phyloP scores from a whole-genome alignment of 495 filamentous ascomycete genomes.

The Lophiotrema nucula region DNA sequence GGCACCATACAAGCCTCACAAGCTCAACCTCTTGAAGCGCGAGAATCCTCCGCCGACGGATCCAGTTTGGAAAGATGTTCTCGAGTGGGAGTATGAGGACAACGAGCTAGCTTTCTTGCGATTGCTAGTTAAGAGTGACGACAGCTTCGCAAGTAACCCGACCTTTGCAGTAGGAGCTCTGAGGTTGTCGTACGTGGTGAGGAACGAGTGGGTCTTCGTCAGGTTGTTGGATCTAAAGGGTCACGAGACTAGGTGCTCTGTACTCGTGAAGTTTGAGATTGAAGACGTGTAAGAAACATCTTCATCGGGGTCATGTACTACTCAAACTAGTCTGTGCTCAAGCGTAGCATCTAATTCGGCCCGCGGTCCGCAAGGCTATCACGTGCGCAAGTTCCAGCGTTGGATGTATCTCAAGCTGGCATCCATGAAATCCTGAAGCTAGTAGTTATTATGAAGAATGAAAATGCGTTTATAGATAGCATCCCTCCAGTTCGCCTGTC shows the following conservation, averaged over 20 bases:
- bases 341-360: too few species aligned
- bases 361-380: too few species aligned
- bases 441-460: too few species aligned
- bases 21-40: conserved; percentile 42
- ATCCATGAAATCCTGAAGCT: too few species aligned
- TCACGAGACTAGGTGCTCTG: conserved; percentile 50
- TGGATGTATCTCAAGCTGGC: too few species aligned
- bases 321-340: too few species aligned
- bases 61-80: conserved; percentile 52
- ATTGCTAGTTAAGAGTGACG: conserved; percentile 55
- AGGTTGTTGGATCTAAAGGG: conserved; percentile 55
- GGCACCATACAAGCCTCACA: conserved; percentile 48
- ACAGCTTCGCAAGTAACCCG: conserved; percentile 51
- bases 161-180: conserved; percentile 50
- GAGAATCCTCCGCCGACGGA: conserved; percentile 48
- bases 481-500: too few species aligned
- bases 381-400: too few species aligned
- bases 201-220: conserved; percentile 52
- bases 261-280: conserved; percentile 53
- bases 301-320: too few species aligned
- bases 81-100: conserved; percentile 57
- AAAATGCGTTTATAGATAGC: too few species aligned
- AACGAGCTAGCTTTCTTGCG: conserved; percentile 54
- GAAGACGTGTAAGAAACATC: conserved; percentile 37
- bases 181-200: conserved; percentile 47